phyloP scores from a whole-genome alignment of 805 yeast genomes.

The Metschnikowia vanudenii region DNA sequence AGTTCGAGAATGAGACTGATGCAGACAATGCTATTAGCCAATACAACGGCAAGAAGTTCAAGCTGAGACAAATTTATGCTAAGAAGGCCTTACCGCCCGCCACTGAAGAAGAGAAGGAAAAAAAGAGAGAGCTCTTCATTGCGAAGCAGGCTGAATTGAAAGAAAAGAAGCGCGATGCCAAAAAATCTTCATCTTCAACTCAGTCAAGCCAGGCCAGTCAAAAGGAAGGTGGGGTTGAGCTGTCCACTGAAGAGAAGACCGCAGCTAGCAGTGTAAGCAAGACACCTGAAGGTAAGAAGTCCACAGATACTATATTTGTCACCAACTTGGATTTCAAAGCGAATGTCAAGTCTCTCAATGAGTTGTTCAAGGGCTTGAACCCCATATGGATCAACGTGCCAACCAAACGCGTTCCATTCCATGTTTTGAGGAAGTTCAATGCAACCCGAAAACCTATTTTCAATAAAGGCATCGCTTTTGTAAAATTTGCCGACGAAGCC shows the following conservation, averaged over 20 bases:
- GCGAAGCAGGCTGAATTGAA: slow-evolving; percentile 24
- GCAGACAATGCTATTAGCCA: slow-evolving; percentile 46
- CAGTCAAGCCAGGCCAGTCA: neutral
- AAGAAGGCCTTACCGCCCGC: slow-evolving; percentile 55
- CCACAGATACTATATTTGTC: slow-evolving; percentile 59
- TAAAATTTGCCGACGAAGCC: slow-evolving; percentile 57
- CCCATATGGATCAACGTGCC: slow-evolving; percentile 65
- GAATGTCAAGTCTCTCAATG: slow-evolving; percentile 45
- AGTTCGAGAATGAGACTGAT: slow-evolving; percentile 44
- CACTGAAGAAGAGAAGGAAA: slow-evolving; percentile 43
- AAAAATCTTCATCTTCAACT: slow-evolving; percentile 2
- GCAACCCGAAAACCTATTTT: slow-evolving; percentile 42
- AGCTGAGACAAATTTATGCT: slow-evolving; percentile 48
- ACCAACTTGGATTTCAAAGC: slow-evolving; percentile 56
- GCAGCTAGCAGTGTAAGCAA: slow-evolving; percentile 4
- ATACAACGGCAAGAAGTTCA: slow-evolving; percentile 43
- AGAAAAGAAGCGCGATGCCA: slow-evolving; percentile 19
- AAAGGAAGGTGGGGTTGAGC: neutral
- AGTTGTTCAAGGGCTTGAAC: slow-evolving; percentile 46
- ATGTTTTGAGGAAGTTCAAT: slow-evolving; percentile 42
- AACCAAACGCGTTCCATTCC: slow-evolving; percentile 44
- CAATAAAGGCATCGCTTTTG: slow-evolving; percentile 66
- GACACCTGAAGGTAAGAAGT: slow-evolving; percentile 50
- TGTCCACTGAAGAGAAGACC: neutral
- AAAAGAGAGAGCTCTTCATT: slow-evolving; percentile 33